Percentiles rank a stretch among this genome's conserved stretches.
Evolutionary conservation across 2,329 filamentous ascomycete genomes (phyloP).

Genomic region (Ophiostoma himal-ulmi): DNA sequence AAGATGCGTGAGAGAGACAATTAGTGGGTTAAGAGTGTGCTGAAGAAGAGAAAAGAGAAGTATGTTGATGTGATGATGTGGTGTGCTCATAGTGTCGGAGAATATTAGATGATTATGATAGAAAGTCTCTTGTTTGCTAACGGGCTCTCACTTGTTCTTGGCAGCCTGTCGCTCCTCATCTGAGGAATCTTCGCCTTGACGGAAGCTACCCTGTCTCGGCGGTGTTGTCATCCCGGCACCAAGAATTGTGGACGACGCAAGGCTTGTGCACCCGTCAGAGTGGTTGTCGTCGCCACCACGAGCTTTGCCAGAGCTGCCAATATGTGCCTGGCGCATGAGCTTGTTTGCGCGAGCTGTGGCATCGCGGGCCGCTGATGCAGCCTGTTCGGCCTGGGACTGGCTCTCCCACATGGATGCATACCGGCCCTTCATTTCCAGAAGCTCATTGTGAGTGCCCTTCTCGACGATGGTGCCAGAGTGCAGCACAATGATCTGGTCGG

Average conservation of each 20-base stretch:
- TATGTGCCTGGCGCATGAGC: constrained; percentile 47
- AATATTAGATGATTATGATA: not conserved
- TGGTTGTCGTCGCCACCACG: constrained; percentile 34
- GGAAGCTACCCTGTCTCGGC: constrained; percentile 27
- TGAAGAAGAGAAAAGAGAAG: not conserved
- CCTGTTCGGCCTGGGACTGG: constrained; percentile 53
- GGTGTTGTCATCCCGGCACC: constrained; percentile 32
- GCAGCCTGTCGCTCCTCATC: constrained; percentile 21
- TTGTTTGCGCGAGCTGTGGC: constrained; percentile 40
- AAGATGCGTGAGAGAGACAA: not conserved
- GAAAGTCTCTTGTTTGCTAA: constrained; percentile 6
- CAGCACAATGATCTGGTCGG: constrained; percentile 30
- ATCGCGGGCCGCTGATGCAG: constrained; percentile 52
- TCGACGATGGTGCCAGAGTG: constrained; percentile 28
- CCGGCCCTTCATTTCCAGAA: constrained; percentile 63
- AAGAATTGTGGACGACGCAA: constrained; percentile 42
- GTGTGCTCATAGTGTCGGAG: not conserved
- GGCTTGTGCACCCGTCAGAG: constrained; percentile 43
- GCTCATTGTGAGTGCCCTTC: constrained; percentile 51
- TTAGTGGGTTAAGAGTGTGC: constrained; percentile 2
- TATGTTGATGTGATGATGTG: not conserved
- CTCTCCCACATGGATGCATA: constrained; percentile 87
- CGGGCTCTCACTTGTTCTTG: not conserved
- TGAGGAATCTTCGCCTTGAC: constrained; percentile 24
- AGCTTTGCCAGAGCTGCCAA: constrained; percentile 31